Evolutionary conservation across 106 monocot genomes (phyloP), one percentile per base, ranked within the genome.

Genomic region (Platanthera zijinensis): DNA sequence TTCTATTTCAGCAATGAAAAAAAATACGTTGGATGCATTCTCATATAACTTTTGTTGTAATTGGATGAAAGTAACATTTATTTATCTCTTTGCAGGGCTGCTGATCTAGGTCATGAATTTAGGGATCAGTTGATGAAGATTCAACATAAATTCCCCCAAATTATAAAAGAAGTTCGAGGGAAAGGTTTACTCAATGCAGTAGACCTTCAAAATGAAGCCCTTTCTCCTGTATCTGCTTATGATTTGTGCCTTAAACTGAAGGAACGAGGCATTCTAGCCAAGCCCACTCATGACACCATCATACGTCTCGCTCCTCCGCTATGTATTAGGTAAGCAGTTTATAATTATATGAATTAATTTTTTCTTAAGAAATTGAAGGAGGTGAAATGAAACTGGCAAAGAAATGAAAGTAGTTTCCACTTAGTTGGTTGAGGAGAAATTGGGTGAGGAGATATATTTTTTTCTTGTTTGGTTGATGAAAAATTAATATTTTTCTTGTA

Each of bases 291-390:
- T 81, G 92, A 87, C 77, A 94, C 91, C 10, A 92, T 99, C 52
- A 99, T 99, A 54, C 86, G 99, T 77, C 82, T 99, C 67, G 94
- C 99, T 50, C 99, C 99, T 77, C 99, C 99, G 45, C 85, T 99
- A 13, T 71, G 86, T 21, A 90, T 99, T 82, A 92, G 99, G 99
- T 94, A 82, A 18, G 68, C 9, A 74, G 77, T 18, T 71, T 5
- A 18, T 66, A 5, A 50, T 46, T 18, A 9, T 47, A 19, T 71
- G 8, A 56, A 56, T 63, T 63, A 28, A 22, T 5, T 19, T 19
- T 8, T 19, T 63, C 21, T 59, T 63, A 8, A 17, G 63, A n/a
- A 54, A 14, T 54, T 63, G 25, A 53, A 8, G 14, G 8, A 53
- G 3, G 3, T 6, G 11, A 2, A n/a, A 64, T 64, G 11, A 8